Base-by-base conservation (phyloP, 305 asterid species). In the Solanum aculeatissimum region DNA sequence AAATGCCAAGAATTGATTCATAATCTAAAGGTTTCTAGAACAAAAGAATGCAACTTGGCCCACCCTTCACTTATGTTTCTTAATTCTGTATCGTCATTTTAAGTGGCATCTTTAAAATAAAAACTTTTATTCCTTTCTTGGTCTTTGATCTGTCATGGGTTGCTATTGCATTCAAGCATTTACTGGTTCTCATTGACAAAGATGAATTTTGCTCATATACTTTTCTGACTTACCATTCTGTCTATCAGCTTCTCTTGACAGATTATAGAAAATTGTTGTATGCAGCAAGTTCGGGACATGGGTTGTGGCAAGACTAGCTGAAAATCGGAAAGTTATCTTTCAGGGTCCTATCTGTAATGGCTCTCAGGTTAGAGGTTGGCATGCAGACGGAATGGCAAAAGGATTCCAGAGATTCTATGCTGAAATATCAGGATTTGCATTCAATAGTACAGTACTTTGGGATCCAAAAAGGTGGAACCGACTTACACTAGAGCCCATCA, bases 301-400 rank as follows among this genome's bases (percentile, higher is more conserved):
- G 97, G 83, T 86, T 11, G 92, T 93, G 84, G 95, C 93, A 81
- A 88, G 87, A 84, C 74, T 93, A 82, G 92, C 69, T 32, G 92
- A 86, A 60, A 86, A 86, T 84, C 90, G 77, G 32, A 54, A 87
- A 10, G 83, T 86, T 54, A 60, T 86, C 70, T 85, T 91, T 13
- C 92, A 94, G 68, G 98, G 98, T 87, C 98, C 98, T 32, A 84
- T 95, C 78, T 95, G 98, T 87, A 91, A 92, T 80, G 91, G n/a
- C n/a, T n/a, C n/a, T n/a, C n/a, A n/a, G n/a, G n/a, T n/a, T n/a
- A 83, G 85, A 35, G 98, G 98, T 81, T 95, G 98, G 98, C 98
- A 93, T 49, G 54, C 87, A 12, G 83, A 51, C 68, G 91, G 85
- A 74, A 71, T 51, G 85, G 70, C 81, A 57, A 87, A 85, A 70